Evolutionary conservation across 1,139 yeast species (phyloP).

Genomic region (Nakaseomyces uthaithaninus): DNA sequence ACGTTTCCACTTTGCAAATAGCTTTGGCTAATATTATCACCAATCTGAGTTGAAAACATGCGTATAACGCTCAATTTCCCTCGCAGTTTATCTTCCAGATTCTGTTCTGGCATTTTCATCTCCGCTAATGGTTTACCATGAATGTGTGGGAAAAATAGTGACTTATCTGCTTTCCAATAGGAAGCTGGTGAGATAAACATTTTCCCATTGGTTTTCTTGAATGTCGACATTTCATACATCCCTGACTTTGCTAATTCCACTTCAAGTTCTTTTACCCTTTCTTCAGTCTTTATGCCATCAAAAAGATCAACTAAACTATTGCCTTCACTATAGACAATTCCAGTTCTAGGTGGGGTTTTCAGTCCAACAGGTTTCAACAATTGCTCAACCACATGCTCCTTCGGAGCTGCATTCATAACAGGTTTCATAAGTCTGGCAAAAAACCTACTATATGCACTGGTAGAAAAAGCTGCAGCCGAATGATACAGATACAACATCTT

Average conservation of each 20-base stretch:
- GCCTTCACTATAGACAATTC: slow-evolving; percentile 23
- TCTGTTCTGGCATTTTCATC: slow-evolving; percentile 32
- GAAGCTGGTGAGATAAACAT: slow-evolving; percentile 73
- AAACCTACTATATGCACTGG: slow-evolving; percentile 25
- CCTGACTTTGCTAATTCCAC: slow-evolving; percentile 82
- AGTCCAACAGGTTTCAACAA: slow-evolving; percentile 43
- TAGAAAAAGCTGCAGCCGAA: neutral
- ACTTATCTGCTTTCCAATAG: slow-evolving; percentile 63
- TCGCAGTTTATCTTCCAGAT: slow-evolving; percentile 33
- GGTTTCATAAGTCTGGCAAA: slow-evolving; percentile 36
- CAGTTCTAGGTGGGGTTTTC: slow-evolving; percentile 31
- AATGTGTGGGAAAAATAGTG: slow-evolving; percentile 82
- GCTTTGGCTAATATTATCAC: slow-evolving; percentile 57
- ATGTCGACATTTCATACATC: slow-evolving; percentile 73
- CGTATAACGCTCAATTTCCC: slow-evolving; percentile 31
- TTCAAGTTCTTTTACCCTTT: slow-evolving; percentile 54
- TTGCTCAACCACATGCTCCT: slow-evolving; percentile 33
- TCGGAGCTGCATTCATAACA: slow-evolving; percentile 33
- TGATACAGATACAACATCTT: neutral
- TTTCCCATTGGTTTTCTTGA: slow-evolving; percentile 74
- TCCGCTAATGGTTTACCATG: slow-evolving; percentile 45
- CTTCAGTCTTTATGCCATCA: slow-evolving; percentile 43
- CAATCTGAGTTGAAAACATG: slow-evolving; percentile 47
- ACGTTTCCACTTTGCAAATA: slow-evolving; percentile 41
- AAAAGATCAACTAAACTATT: slow-evolving; percentile 38